Conservation (phyloP, 2,329 filamentous ascomycete species). For the Meredithiella fracta region DNA sequence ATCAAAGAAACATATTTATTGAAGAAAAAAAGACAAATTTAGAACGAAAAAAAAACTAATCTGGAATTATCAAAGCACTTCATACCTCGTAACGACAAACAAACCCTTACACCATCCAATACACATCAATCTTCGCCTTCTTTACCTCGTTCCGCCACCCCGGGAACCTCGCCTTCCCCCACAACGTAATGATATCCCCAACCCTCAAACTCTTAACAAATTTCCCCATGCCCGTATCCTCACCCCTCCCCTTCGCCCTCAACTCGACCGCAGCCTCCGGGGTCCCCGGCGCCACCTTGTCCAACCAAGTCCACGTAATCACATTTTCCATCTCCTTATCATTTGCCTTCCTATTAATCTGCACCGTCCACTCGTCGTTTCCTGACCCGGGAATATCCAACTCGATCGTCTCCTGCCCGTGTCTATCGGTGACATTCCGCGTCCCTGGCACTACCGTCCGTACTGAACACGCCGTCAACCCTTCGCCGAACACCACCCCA, state of each 20-base stretch:
- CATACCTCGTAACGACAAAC: not conserved
- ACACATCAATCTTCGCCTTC: slow-evolving; percentile 36
- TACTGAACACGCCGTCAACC: slow-evolving; percentile 22
- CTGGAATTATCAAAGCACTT: not conserved
- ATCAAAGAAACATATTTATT: too few species aligned
- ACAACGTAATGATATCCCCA: slow-evolving; percentile 46
- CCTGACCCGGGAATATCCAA: slow-evolving; percentile 21
- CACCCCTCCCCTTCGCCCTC: slow-evolving; percentile 31
- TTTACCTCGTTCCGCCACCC: slow-evolving; percentile 38
- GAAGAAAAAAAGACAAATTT: too few species aligned
- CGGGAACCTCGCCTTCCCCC: slow-evolving; percentile 40
- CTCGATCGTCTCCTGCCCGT: slow-evolving; percentile 18
- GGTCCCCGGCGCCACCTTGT: slow-evolving; percentile 30
- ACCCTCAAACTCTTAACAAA: slow-evolving; percentile 39
- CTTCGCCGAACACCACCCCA: not conserved
- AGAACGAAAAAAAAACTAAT: not conserved
- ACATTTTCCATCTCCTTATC: slow-evolving; percentile 24
- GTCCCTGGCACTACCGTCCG: slow-evolving; percentile 23
- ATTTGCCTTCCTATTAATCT: slow-evolving; percentile 28
- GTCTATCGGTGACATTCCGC: slow-evolving; percentile 1
- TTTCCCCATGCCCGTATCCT: slow-evolving; percentile 32
- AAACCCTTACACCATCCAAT: slow-evolving; percentile 29
- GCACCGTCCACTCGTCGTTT: slow-evolving; percentile 27
- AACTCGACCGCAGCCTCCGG: slow-evolving; percentile 23
- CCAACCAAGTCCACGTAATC: slow-evolving; percentile 37